Evolutionary conservation across 2,329 filamentous ascomycete genomes (phyloP), one percentile per base, ranked within the genome.

Genomic region (Aureobasidium sp.): DNA sequence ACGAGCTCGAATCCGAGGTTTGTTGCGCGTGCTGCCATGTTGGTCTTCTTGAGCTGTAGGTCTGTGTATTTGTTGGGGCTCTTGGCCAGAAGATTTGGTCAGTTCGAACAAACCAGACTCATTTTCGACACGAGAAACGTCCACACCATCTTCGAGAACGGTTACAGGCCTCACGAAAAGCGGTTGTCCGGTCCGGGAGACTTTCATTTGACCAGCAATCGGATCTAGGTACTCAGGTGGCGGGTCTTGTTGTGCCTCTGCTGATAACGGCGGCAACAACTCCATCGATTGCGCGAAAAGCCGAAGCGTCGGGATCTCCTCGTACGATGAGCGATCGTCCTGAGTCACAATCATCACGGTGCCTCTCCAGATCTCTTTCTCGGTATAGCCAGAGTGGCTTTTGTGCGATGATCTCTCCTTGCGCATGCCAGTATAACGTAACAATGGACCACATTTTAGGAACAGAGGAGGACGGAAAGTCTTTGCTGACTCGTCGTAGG

Each of bases 321-420:
- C 86, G 70, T 97, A 96, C 0, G 88, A 89, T 2, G 93, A 97
- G 44, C 88, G 83, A 2, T 84, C 82, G 70, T 99, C 93, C 58
- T 86, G 82, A 0, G 94, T 97, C 27, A 99, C 91, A 68, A 99
- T 96, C 90, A 99, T 91, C 62, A 97, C 82, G 63, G 86, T 95
- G 5, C 94, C 94, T 72, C 92, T 85, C 94, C 94, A 99, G 25
- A 93, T 86, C 68, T 96, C 90, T 57, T 85, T 83, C 47, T 90
- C 86, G 11, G 69, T 66, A 54, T 71, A 68, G 16, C 71, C 67
- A n/a, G 66, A 70, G 30, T 47, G 54, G 21, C 47, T 53, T 34
- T 37, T 41, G 10, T 59, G 58, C 63, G 45, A 65, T 70, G 72
- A 66, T 72, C 72, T 59, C 52, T 96, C 84, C 42, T 80, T 80